Conservation (phyloP, 768 basidiomycete species). For the Xanthoconium stramineum region DNA sequence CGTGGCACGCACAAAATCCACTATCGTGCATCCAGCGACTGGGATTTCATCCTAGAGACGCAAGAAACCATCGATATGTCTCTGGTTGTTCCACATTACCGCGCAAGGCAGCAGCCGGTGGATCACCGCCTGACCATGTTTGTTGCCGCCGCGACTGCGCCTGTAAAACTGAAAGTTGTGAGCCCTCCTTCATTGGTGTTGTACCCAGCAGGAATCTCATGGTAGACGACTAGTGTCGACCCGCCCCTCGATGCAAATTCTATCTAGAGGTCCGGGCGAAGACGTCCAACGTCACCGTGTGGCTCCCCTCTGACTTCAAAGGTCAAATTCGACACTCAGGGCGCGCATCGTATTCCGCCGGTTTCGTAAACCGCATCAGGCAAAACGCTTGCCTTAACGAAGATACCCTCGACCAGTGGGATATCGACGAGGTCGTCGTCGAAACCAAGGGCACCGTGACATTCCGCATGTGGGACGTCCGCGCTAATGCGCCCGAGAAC, state of each 20-base stretch:
- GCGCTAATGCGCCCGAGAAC: slow-evolving; percentile 61
- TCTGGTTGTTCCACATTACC: slow-evolving; percentile 74
- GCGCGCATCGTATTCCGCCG: slow-evolving; percentile 59
- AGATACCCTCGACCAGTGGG: slow-evolving; percentile 31
- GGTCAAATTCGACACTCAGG: slow-evolving; percentile 60
- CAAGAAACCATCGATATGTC: slow-evolving; percentile 57
- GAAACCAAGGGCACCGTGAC: slow-evolving; percentile 57
- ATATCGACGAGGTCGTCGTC: slow-evolving; percentile 63
- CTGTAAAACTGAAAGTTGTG: slow-evolving; percentile 72
- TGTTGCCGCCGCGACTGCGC: slow-evolving; percentile 46
- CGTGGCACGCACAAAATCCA: slow-evolving; percentile 61
- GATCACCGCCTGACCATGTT: slow-evolving; percentile 73
- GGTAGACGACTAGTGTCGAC: slow-evolving; percentile 48
- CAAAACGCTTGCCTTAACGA: slow-evolving; percentile 49
- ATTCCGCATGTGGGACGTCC: slow-evolving; percentile 80
- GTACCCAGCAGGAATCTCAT: neutral
- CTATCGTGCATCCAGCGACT: slow-evolving; percentile 56
- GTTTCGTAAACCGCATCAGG: slow-evolving; percentile 69
- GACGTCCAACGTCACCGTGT: slow-evolving; percentile 70
- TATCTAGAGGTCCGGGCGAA: slow-evolving; percentile 62
- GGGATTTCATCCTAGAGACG: slow-evolving; percentile 65
- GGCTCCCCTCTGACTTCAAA: slow-evolving; percentile 77
- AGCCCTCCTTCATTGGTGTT: slow-evolving; percentile 29
- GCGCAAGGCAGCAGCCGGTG: slow-evolving; percentile 68
- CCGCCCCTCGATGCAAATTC: slow-evolving; percentile 50